Base-by-base conservation (phyloP, 352 stramenopile species). In the Phytopythium litorale region DNA sequence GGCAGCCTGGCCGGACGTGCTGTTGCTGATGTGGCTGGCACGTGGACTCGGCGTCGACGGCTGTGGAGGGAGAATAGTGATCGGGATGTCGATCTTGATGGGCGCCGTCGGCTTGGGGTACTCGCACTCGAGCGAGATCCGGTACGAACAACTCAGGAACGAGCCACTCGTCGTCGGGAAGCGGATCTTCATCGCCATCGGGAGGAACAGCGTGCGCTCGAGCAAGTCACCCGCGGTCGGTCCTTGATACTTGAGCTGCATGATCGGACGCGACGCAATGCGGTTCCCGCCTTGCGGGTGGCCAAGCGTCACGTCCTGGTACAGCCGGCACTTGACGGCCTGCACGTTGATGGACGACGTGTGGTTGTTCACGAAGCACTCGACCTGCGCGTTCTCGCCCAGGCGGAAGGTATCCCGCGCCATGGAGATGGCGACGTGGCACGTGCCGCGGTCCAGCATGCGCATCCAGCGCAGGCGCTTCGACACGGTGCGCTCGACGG, bases 281-380 rank as follows among this genome's bases (percentile, higher is more conserved):
- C 71, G 60, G 30, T 71, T 63, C 11, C 74, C 35, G 7, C 79
- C 73, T 8, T 71, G 62, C 0, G 74, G 65, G 30, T 85, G 65
- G 11, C 68, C 69, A 35, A 89, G 45, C 15, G 73, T 82, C 60
- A 89, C 80, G 49, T 87, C 76, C 67, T 89, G 80, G 49, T 86
- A 81, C 21, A 89, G 45, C 4, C 78, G 68, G 53, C 79, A 81
- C 40, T 71, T 81, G 49, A 89, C 74, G 56, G 79, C 65, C 30
- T 70, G 62, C 37, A 89, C 73, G 32, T 62, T 68, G 6, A 82
- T 73, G 18, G 73, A 66, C 15, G 70, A 77, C 12, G 83, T 89
- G 63, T 89, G 77, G 65, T 90, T 92, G 60, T 88, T 87, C 12
- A 92, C 76, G 33, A 89, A 88, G 59, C 80, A 84, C 52, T 89